Evolutionary conservation across 345 rosid genomes (phyloP).

Genomic region (Camelina hispida): DNA sequence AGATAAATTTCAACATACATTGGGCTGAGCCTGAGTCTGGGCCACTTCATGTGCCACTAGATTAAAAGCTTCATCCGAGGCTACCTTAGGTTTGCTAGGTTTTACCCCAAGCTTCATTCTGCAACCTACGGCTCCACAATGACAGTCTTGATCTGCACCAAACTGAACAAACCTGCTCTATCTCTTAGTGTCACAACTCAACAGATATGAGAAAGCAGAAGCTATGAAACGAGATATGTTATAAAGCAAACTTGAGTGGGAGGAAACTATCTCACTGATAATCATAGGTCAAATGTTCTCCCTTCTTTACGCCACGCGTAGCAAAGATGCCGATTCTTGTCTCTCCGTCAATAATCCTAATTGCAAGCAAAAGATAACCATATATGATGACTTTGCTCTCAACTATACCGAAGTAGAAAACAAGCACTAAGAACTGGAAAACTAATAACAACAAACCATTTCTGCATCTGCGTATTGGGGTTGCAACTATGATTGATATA

Average conservation of each 20-base stretch:
- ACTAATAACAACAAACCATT: conserved; percentile 60
- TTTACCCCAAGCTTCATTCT: conserved; percentile 91
- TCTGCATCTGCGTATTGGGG: conserved; percentile 99
- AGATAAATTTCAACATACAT: conserved; percentile 54
- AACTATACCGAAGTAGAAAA: conserved; percentile 4
- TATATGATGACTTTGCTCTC: conserved; percentile 7
- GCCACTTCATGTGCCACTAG: conserved; percentile 73
- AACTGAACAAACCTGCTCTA: conserved; percentile 98
- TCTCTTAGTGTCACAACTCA: conserved; percentile 54
- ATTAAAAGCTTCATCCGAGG: conserved; percentile 85
- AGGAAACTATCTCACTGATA: conserved; percentile 74
- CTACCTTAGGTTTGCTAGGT: conserved; percentile 78
- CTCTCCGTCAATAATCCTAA: conserved; percentile 96
- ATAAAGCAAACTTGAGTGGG: conserved; percentile 25
- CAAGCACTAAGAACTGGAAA: not conserved
- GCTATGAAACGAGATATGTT: not conserved
- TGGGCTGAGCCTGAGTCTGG: conserved; percentile 59
- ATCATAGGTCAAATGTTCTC: conserved; percentile 97
- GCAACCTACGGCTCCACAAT: conserved; percentile 86
- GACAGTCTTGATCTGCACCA: conserved; percentile 99
- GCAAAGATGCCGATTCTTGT: conserved; percentile 99
- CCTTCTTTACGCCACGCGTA: conserved; percentile 71
- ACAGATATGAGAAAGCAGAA: conserved; percentile 12
- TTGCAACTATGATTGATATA: conserved; percentile 96
- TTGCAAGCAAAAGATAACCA: conserved; percentile 13